Percentiles rank a stretch among this genome's conserved stretches.
Conservation (phyloP, 2,329 filamentous ascomycete genomes). For the Cryoendolithus antarcticus region DNA sequence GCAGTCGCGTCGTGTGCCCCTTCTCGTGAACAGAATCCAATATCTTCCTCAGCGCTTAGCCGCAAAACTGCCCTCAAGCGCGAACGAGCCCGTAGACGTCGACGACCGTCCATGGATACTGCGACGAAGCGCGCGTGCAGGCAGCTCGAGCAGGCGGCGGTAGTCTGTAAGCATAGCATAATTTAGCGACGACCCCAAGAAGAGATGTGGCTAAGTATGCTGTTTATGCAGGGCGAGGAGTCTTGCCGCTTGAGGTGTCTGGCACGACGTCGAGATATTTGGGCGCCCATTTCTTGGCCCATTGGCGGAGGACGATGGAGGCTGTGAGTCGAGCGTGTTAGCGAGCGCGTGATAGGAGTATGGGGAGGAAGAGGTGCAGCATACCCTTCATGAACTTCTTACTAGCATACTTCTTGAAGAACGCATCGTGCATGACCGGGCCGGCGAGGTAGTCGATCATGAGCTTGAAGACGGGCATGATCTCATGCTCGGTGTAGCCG, state of each 20-base stretch:
- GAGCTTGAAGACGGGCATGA: conserved; percentile 78
- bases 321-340: conserved; percentile 39
- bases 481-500: conserved; percentile 84
- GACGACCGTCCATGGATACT: too few relatives aligned
- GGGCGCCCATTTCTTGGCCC: conserved; percentile 55
- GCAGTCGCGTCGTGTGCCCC: too few relatives aligned
- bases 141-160: too few relatives aligned
- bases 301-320: conserved; percentile 80
- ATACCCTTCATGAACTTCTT: conserved; percentile 98
- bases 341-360: conserved; percentile 11
- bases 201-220: neutral
- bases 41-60: too few relatives aligned
- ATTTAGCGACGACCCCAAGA: conserved; percentile 4
- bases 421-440: conserved; percentile 85
- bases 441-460: conserved; percentile 95
- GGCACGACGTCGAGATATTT: conserved; percentile 21
- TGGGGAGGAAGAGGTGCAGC: conserved; percentile 15
- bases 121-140: too few relatives aligned
- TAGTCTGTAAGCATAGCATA: too few relatives aligned
- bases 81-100: too few relatives aligned
- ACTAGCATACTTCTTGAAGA: conserved; percentile 99
- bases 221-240: conserved; percentile 17
- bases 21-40: too few relatives aligned
- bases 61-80: too few relatives aligned
- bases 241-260: conserved; percentile 18